Base-by-base conservation (phyloP, 352 stramenopile genomes). In the Globisporangium lucens region DNA sequence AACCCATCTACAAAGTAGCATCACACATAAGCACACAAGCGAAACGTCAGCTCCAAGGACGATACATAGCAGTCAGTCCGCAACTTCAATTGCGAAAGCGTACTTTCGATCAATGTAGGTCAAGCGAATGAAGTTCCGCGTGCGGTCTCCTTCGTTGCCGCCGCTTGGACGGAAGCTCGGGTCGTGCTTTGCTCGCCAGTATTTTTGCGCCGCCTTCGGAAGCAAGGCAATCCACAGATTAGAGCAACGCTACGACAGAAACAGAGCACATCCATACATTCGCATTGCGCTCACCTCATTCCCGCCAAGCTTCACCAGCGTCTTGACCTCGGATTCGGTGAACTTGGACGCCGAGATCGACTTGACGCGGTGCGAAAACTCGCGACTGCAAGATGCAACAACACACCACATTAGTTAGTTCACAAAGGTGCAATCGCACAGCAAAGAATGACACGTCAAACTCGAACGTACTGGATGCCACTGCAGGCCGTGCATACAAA, bases 301-400 rank as follows among this genome's bases (percentile, higher is more conserved):
- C 49, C 93, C 93, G 36, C 90, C 91, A 60, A 85, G 80, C 68
- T 94, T 93, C 58, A 97, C 68, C 71, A 96, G 87, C 63, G 89
- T 94, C 63, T 92, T 93, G 29, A 98, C 85, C 61, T 98, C 93
- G 10, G 88, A 91, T 62, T 97, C 89, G 4, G 91, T 92, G 65
- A 98, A 98, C 68, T 95, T 97, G 61, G 91, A 96, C 83, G 97
- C 95, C 61, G 91, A 97, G 71, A 98, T 95, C 63, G 89, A 97
- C 72, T 98, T 98, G 63, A 98, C 89, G 17, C 93, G 88, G 66
- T 98, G 93, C 7, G 85, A 89, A 73, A 98, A 98, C 74, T 97
- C 91, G 27, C 93, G 89, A 64, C 89, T 95, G 63, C 38, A 74
- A 33, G 9, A 43, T 43, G 10, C 10, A 36, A 47, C 4, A 30